A percentile compares a stretch with the other conserved stretches of the same genome.
Conservation (phyloP, 177 flowering plant species). For the Vitis hybrid region DNA sequence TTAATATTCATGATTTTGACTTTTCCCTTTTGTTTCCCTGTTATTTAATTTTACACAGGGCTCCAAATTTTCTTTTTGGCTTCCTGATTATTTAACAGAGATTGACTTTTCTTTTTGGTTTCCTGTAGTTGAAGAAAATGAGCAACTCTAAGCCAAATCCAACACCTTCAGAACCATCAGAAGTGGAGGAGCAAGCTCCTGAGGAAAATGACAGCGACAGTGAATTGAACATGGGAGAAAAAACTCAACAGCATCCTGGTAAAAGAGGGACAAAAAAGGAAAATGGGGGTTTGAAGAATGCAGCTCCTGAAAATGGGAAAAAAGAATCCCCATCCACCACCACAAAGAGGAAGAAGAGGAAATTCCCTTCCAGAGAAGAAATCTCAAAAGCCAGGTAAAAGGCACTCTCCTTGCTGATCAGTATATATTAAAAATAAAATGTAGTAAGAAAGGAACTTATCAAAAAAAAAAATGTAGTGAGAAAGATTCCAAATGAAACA, state of each 20-base stretch:
- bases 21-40: no score
- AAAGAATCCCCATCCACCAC: constrained; percentile 5
- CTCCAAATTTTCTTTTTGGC: no score
- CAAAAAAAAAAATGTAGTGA: no score
- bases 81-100: no score
- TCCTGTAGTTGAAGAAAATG: constrained; percentile 62
- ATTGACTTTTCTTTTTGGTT: background rate
- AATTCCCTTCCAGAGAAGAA: constrained; percentile 5
- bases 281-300: constrained; percentile 15
- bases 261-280: constrained; percentile 7
- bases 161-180: constrained; percentile 32
- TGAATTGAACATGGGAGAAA: constrained; percentile 12
- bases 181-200: constrained; percentile 30
- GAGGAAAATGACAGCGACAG: constrained; percentile 1
- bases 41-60: no score
- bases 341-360: constrained; percentile 30
- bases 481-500: no score
- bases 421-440: no score
- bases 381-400: constrained; percentile 1
- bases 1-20: no score
- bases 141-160: constrained; percentile 49
- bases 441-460: no score
- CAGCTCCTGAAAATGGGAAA: constrained; percentile 19
- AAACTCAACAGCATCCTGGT: constrained; percentile 4
- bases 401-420: no score